Percentiles rank a stretch among this genome's conserved stretches.
Conservation (phyloP, 805 yeast species). For the Ogataea siamensis region DNA sequence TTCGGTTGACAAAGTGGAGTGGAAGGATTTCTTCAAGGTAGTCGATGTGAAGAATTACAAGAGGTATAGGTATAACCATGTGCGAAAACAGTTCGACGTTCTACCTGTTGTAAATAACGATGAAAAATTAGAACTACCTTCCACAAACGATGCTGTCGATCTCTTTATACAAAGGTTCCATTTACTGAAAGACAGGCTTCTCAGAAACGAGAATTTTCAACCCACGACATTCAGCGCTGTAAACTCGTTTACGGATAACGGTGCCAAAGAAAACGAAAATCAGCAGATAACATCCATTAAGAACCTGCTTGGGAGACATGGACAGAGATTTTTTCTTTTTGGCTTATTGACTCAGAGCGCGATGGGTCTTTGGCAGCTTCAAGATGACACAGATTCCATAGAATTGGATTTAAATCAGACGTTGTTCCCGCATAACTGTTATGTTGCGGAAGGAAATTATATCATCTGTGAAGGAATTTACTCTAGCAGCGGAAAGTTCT, state of each 20-base stretch:
- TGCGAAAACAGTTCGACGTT: conserved; percentile 59
- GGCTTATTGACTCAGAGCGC: conserved; percentile 68
- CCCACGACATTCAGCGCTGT: conserved; percentile 42
- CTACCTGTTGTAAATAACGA: conserved; percentile 5
- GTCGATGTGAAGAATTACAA: conserved; percentile 68
- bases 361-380: conserved; percentile 70
- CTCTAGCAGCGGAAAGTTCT: conserved; percentile 66
- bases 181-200: conserved; percentile 64
- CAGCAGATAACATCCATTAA: conserved; percentile 67
- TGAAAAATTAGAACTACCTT: conserved; percentile 22
- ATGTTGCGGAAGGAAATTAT: conserved; percentile 71
- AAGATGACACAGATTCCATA: conserved; percentile 77
- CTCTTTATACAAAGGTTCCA: conserved; percentile 56
- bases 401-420: conserved; percentile 65
- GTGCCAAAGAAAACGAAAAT: conserved; percentile 12
- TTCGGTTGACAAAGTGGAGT: conserved; percentile 39
- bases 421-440: conserved; percentile 60
- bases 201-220: conserved; percentile 76
- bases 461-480: conserved; percentile 84
- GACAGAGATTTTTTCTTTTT: conserved; percentile 68
- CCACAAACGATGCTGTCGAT: conserved; percentile 33
- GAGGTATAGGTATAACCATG: conserved; percentile 56
- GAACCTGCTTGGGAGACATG: conserved; percentile 82
- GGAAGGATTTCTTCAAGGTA: conserved; percentile 71
- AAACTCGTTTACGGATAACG: conserved; percentile 40